Conservation (phyloP, 2,329 filamentous ascomycete species). For the Exophiala spinifera region DNA sequence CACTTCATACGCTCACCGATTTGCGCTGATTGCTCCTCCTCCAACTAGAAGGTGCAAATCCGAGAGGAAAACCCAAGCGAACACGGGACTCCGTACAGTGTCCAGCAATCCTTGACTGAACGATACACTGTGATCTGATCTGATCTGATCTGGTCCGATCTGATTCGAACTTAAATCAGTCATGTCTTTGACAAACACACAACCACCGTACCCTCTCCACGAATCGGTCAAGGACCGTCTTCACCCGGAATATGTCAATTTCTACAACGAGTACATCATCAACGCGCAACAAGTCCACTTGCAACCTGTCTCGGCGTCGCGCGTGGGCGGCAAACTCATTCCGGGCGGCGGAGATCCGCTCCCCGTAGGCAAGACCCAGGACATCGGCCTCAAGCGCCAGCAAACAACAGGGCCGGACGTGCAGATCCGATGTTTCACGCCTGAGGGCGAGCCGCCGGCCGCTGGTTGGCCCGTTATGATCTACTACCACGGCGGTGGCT, state of each 20-base stretch:
- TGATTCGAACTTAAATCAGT: background rate
- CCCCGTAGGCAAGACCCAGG: slow-evolving; percentile 47
- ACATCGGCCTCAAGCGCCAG: slow-evolving; percentile 44
- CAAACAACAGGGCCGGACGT: slow-evolving; percentile 49
- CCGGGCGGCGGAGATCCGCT: slow-evolving; percentile 51
- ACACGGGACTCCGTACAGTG: too few relatives aligned
- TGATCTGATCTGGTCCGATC: too few relatives aligned
- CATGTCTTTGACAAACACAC: slow-evolving; percentile 31
- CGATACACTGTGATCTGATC: too few relatives aligned
- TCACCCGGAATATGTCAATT: slow-evolving; percentile 50
- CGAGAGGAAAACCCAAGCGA: too few relatives aligned
- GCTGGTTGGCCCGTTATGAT: slow-evolving; percentile 55
- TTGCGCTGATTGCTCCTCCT: too few relatives aligned
- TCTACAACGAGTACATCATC: slow-evolving; percentile 52
- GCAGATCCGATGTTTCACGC: slow-evolving; percentile 50
- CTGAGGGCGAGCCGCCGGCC: slow-evolving; percentile 41
- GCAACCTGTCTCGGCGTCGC: slow-evolving; percentile 52
- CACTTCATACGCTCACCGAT: too few relatives aligned
- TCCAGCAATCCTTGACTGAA: too few relatives aligned
- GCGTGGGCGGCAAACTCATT: slow-evolving; percentile 52
- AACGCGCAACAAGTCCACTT: slow-evolving; percentile 54
- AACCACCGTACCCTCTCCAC: slow-evolving; percentile 49
- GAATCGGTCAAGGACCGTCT: slow-evolving; percentile 46
- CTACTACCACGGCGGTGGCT: slow-evolving; percentile 59
- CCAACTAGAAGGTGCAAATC: too few relatives aligned